Evolutionary conservation across 129 eudicot genomes (phyloP).

Genomic region (Oenanthe sinensis): DNA sequence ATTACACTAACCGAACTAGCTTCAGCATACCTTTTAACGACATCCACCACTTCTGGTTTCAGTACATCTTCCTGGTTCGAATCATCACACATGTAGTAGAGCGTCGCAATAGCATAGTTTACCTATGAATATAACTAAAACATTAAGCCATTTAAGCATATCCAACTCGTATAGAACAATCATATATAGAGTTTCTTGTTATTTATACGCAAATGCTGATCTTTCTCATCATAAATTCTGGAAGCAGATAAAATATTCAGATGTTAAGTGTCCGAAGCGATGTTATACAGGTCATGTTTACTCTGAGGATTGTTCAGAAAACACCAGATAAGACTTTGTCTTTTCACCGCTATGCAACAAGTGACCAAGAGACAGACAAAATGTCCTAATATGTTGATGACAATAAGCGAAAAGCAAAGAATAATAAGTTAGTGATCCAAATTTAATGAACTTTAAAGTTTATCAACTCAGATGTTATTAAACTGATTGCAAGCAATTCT

Average conservation of each 20-base stretch:
- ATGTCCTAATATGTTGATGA: too few relatives aligned
- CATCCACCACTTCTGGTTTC: slow-evolving; percentile 60
- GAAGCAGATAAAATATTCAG: neutral
- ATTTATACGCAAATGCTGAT: neutral
- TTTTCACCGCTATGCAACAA: neutral
- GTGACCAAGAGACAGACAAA: neutral
- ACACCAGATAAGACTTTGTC: neutral
- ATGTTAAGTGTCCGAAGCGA: neutral
- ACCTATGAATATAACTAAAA: slow-evolving; percentile 29
- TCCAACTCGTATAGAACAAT: neutral
- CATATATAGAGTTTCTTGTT: neutral
- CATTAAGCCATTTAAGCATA: neutral
- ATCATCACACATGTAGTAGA: slow-evolving; percentile 62
- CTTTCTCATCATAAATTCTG: neutral
- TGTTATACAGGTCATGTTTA: too few relatives aligned
- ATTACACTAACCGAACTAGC: slow-evolving; percentile 48
- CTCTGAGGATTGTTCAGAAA: neutral
- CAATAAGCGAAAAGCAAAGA: too few relatives aligned
- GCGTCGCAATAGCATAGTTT: slow-evolving; percentile 66
- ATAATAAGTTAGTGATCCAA: neutral
- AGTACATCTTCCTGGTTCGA: slow-evolving; percentile 47
- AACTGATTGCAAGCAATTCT: neutral
- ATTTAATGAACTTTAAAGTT: neutral
- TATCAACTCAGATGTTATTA: neutral
- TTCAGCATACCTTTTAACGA: slow-evolving; percentile 52